Conservation (phyloP, 768 basidiomycete genomes). For the Sporobolomyces roseus region DNA sequence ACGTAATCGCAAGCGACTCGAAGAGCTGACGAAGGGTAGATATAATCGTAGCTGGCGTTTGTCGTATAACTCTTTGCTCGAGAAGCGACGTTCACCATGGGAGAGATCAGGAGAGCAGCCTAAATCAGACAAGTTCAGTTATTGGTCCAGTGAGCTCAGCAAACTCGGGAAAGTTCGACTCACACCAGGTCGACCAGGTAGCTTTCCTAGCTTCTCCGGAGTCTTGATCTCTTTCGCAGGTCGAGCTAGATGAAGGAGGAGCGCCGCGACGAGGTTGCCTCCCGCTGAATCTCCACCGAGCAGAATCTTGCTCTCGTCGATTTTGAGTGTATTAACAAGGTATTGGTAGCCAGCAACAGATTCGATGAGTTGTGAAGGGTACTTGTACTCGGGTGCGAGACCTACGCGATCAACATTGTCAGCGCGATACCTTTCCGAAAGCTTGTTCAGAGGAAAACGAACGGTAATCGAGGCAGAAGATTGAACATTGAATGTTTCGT, state of each 20-base stretch:
- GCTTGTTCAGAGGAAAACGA: neutral
- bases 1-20: constrained; percentile 26
- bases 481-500: constrained; percentile 23
- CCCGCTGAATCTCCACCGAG: constrained; percentile 73
- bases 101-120: constrained; percentile 32
- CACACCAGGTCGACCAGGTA: constrained; percentile 21
- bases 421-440: neutral
- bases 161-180: neutral
- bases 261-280: constrained; percentile 59
- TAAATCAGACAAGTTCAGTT: neutral
- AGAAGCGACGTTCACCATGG: constrained; percentile 29
- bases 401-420: neutral
- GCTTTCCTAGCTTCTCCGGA: constrained; percentile 2
- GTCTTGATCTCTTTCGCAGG: constrained; percentile 23
- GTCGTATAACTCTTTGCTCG: neutral
- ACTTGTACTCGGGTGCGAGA: constrained; percentile 52
- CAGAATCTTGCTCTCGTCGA: constrained; percentile 61
- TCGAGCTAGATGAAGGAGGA: constrained; percentile 47
- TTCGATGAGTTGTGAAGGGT: constrained; percentile 72
- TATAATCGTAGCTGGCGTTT: constrained; percentile 18
- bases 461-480: constrained; percentile 32
- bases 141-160: neutral
- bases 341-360: constrained; percentile 69
- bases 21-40: neutral
- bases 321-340: constrained; percentile 58